Base-by-base conservation (phyloP, 768 basidiomycete species). In the Chalciporus pseudorubinellus region DNA sequence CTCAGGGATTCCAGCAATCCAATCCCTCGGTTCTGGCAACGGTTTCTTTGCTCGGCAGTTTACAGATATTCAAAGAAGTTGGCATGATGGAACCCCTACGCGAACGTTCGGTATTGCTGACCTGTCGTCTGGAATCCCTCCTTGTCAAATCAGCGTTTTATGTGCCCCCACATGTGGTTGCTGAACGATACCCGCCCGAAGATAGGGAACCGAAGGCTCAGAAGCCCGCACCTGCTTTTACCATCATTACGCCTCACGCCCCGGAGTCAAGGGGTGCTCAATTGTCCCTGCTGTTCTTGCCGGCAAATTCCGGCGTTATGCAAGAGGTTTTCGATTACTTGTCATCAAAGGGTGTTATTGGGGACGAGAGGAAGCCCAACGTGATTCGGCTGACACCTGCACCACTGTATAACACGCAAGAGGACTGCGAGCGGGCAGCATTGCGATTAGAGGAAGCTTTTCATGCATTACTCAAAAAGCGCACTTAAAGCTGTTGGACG, bases 1-100 rank as follows among this genome's bases (percentile, higher is more conserved):
- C 97, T 1, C 89, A 92, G 68, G 94, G 94, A 38, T 98, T 89
- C 72, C 95, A 97, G 66, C 89, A 95, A 69, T 98, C 95, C 34
- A 98, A 98, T 72, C 94, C 97, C 9, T 87, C 85, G 50, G 83
- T 90, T 31, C 74, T 98, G 53, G 79, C 83, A 29, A 77, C 87
- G 4, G 88, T 86, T 44, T 81, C 93, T 6, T 78, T 98, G 16
- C 77, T 93, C 13, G 92, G 95, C 3, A 84, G 92, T 39, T 77
- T 98, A 31, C 80, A 88, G 60, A 72, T 89, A 13, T 90, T 97
- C 73, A 79, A 86, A 54, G 77, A 81, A 56, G 89, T 78, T 8
- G 91, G 91, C 29, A 89, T 91, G 76, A 81, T 92, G 75, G 64
- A 56, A 1, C 70, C 79, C 7, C 65, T 98, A 22, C 76, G 93